A percentile compares a stretch with the other conserved stretches of the same genome.
phyloP scores from a whole-genome alignment of 2,329 filamentous ascomycete species.

The Venturia asperata region DNA sequence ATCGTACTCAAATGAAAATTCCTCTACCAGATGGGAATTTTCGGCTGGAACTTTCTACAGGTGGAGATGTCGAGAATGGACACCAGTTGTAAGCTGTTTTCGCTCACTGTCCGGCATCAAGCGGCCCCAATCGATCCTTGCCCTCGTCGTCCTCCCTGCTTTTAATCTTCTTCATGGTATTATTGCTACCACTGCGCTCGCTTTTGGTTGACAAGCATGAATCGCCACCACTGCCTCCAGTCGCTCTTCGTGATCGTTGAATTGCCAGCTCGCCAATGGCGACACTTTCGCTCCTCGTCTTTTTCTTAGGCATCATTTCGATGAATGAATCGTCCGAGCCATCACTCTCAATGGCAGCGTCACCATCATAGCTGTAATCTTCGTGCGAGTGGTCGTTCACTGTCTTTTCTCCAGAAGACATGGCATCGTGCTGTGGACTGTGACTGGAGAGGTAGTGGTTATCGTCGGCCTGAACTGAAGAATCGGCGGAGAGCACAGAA shows the following conservation, averaged over 20 bases:
- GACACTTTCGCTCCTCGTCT: constrained; percentile 33
- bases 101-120: constrained; percentile 7
- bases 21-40: background rate
- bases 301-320: constrained; percentile 34
- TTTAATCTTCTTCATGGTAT: constrained; percentile 42
- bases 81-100: background rate
- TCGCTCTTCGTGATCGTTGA: constrained; percentile 25
- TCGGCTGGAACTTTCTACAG: background rate
- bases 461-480: constrained; percentile 28
- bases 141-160: constrained; percentile 10
- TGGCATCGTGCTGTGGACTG: background rate
- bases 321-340: constrained; percentile 34
- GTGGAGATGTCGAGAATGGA: no score
- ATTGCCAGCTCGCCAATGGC: constrained; percentile 32
- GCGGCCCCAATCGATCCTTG: background rate
- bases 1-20: background rate
- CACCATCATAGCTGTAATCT: constrained; percentile 33
- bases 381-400: constrained; percentile 25
- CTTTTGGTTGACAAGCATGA: constrained; percentile 32
- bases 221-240: constrained; percentile 23
- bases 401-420: background rate
- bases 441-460: constrained; percentile 10
- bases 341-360: constrained; percentile 37
- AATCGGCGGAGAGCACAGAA: constrained; percentile 43
- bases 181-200: constrained; percentile 42